These are phyloP conservation scores for Podospora sp. DNA, from an alignment of 495 filamentous ascomycete species.

Conservation along the genomic window DNA sequence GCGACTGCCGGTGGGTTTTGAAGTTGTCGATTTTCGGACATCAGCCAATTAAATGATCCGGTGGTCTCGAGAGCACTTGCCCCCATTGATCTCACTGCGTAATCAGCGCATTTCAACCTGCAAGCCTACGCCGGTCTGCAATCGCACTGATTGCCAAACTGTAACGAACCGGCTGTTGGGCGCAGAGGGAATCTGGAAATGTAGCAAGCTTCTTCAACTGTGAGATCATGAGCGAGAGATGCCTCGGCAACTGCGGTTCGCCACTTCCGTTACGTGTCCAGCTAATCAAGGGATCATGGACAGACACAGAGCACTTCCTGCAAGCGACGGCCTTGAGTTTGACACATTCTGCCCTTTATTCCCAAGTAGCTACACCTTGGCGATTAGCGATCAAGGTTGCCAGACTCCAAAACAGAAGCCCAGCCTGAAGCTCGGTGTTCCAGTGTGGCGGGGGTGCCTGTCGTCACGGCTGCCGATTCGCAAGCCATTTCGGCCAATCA, in stretches of 20 bases:
- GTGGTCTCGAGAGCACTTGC: conserved; percentile 4
- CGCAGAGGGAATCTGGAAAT: too few relatives aligned
- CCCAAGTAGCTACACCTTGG: too few relatives aligned
- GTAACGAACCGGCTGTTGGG: not conserved
- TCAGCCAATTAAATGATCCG: conserved; percentile 1
- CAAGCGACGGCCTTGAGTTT: too few relatives aligned
- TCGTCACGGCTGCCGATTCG: not conserved
- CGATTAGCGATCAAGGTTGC: too few relatives aligned
- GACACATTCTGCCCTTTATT: too few relatives aligned
- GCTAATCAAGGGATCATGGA: not conserved
- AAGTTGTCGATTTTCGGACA: not conserved
- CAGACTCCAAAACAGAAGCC: too few relatives aligned
- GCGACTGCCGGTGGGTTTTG: not conserved
- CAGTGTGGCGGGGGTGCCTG: not conserved
- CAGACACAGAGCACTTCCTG: not conserved
- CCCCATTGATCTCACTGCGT: not conserved
- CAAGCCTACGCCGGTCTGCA: not conserved
- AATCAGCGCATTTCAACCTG: not conserved
- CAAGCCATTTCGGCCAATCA: not conserved
- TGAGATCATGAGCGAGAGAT: not conserved
- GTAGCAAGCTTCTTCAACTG: not conserved
- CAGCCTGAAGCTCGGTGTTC: too few relatives aligned
- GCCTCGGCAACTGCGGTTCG: not conserved
- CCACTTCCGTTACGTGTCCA: not conserved
- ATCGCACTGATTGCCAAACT: not conserved